phyloP scores from a whole-genome alignment of 257 asterid genomes.

The Solanum chilense region DNA sequence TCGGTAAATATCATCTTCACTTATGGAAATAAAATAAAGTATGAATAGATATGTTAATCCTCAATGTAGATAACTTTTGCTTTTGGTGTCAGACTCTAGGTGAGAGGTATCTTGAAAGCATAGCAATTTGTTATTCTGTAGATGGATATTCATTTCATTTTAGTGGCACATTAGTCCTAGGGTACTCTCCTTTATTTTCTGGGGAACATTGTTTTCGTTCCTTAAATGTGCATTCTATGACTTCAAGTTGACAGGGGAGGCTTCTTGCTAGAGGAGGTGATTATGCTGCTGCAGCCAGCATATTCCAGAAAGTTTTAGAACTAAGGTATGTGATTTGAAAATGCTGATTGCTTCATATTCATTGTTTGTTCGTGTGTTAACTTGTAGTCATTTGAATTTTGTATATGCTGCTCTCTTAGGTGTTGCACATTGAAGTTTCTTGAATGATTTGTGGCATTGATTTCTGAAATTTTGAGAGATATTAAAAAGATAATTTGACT shows the following conservation, averaged over 20 bases:
- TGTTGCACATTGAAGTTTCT: neutral
- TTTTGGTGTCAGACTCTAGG: neutral
- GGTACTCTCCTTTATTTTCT: neutral
- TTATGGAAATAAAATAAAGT: neutral
- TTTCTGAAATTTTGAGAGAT: neutral
- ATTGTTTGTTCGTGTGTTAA: neutral
- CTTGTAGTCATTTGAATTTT: neutral
- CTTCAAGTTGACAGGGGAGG: conserved; percentile 99
- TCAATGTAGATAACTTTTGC: neutral
- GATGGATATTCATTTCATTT: neutral
- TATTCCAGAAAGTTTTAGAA: conserved; percentile 66
- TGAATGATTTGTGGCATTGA: neutral
- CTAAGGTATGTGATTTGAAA: conserved; percentile 52
- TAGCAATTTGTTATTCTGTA: neutral
- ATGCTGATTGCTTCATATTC: neutral
- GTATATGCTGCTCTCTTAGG: neutral
- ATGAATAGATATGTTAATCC: neutral
- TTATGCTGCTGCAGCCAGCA: conserved; percentile 72
- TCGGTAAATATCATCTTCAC: neutral
- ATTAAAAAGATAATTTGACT: neutral
- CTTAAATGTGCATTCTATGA: conserved; percentile 47
- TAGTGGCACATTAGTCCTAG: neutral
- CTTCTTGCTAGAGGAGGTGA: conserved; percentile 95
- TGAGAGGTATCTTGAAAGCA: neutral
- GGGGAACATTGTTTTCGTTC: neutral